Percentiles rank a stretch among this genome's conserved stretches.
phyloP scores from a whole-genome alignment of 176 grass and related monocot species.

The Triticum urartu region DNA sequence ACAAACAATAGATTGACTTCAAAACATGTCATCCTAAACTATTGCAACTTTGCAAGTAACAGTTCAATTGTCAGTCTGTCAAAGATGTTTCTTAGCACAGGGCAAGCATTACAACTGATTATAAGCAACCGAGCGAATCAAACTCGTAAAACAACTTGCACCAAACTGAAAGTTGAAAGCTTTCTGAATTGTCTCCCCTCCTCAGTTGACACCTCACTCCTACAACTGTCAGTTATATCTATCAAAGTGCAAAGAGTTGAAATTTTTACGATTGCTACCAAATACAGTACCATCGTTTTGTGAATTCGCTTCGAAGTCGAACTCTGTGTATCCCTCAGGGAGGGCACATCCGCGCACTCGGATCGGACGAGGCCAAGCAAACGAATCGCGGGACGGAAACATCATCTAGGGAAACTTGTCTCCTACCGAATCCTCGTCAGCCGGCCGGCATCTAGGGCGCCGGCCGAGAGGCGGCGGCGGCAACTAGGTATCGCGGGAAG shows the following conservation, averaged over 20 bases:
- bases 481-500: background rate
- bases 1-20: background rate
- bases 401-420: background rate
- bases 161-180: background rate
- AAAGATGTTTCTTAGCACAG: background rate
- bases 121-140: background rate
- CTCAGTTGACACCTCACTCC: background rate
- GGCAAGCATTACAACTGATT: background rate
- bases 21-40: background rate
- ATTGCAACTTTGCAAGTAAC: background rate
- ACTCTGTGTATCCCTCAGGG: background rate
- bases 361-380: background rate
- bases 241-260: background rate
- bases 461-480: too few relatives aligned
- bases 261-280: background rate
- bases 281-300: background rate
- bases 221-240: background rate
- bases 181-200: background rate
- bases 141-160: background rate
- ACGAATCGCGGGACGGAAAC: conserved; percentile 2
- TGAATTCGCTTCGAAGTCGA: background rate
- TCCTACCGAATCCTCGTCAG: background rate
- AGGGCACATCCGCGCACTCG: background rate
- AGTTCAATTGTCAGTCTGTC: background rate
- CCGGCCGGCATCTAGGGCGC: too few relatives aligned